phyloP scores from a whole-genome alignment of 371 early-diverging fungal genomes.

The Apophysomyces ossiformis region DNA sequence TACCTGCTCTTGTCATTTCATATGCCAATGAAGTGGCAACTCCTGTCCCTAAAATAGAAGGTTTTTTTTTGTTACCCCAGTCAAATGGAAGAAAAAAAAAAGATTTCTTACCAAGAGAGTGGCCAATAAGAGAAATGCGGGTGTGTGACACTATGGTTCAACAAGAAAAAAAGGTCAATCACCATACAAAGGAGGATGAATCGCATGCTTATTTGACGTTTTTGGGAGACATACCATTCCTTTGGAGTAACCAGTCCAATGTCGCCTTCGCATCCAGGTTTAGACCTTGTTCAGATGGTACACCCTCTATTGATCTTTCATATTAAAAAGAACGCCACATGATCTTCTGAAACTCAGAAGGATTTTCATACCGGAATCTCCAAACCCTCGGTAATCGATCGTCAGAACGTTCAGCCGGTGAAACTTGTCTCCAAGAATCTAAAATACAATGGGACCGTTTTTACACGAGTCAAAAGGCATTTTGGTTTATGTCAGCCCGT shows the following conservation, averaged over 20 bases:
- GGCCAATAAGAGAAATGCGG: slow-evolving; percentile 45
- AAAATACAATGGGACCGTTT: neutral
- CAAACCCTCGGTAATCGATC: slow-evolving; percentile 55
- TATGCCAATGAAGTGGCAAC: slow-evolving; percentile 46
- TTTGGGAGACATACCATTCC: slow-evolving; percentile 31
- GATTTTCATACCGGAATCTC: slow-evolving; percentile 40
- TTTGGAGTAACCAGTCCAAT: slow-evolving; percentile 37
- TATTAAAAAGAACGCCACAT: neutral
- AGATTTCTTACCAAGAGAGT: slow-evolving; percentile 43
- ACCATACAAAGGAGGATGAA: neutral
- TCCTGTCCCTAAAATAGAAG: slow-evolving; percentile 39
- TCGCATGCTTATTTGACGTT: neutral
- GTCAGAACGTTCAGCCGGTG: slow-evolving; percentile 39
- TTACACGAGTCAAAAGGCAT: too few species aligned
- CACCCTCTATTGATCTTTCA: slow-evolving; percentile 29
- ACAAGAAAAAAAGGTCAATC: too few species aligned
- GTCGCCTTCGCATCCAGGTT: slow-evolving; percentile 41
- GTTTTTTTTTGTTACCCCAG: neutral
- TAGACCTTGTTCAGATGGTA: slow-evolving; percentile 46
- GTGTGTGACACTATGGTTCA: slow-evolving; percentile 29
- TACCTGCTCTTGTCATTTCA: slow-evolving; percentile 43
- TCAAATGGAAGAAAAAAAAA: too few species aligned
- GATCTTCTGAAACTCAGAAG: slow-evolving; percentile 1
- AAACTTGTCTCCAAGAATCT: slow-evolving; percentile 32
- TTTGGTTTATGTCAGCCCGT: neutral